A percentile compares a stretch with the other conserved stretches of the same genome.
Conservation (phyloP, 768 basidiomycete genomes). For the Pilatotrama ljubarskyi region DNA sequence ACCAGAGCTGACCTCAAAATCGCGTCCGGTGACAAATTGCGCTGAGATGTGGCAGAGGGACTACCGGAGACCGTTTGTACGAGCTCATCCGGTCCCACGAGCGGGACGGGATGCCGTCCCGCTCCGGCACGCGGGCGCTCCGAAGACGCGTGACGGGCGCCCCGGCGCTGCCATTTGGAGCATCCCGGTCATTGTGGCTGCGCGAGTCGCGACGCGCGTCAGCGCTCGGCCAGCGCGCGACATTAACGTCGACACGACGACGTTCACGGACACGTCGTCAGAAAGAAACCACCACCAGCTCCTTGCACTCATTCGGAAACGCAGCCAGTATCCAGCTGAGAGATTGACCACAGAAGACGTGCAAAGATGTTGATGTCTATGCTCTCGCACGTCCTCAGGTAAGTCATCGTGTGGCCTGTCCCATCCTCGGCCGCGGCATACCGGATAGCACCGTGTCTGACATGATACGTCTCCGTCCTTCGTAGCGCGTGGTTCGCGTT, state of each 20-base stretch:
- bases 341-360: not conserved
- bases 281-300: not conserved
- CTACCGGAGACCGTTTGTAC: not conserved
- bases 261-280: not conserved
- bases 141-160: conserved; percentile 10
- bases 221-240: not conserved
- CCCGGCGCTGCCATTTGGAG: not conserved
- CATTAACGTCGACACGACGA: not conserved
- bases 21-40: conserved; percentile 2
- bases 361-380: conserved; percentile 49
- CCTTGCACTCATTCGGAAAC: not conserved
- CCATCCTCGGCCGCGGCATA: not conserved
- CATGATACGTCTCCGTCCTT: conserved; percentile 3
- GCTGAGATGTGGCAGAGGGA: not conserved
- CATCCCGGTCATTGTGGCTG: not conserved
- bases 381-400: conserved; percentile 54
- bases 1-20: not conserved
- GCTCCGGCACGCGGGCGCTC: conserved; percentile 14
- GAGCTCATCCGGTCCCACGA: not conserved
- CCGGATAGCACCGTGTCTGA: not conserved
- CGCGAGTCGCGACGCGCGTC: conserved; percentile 1
- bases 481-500: conserved; percentile 72
- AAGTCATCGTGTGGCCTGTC: conserved; percentile 19
- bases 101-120: not conserved
- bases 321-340: not conserved